Evolutionary conservation across 257 asterid species (phyloP).

Genomic region (Petrea volubilis): DNA sequence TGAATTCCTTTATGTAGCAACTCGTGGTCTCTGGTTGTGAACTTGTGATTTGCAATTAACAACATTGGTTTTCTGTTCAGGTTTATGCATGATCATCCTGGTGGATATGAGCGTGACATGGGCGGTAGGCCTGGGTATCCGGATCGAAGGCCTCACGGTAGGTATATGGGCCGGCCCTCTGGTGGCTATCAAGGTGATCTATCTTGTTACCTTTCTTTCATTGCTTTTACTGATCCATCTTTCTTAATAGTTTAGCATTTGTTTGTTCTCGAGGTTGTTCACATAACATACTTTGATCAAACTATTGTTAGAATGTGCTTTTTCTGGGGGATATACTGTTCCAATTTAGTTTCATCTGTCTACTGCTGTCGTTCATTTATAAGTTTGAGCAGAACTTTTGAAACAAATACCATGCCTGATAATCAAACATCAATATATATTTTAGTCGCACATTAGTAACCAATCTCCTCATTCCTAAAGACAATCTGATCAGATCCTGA

Average conservation of each 20-base stretch:
- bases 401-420: not conserved
- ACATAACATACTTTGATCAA: no score
- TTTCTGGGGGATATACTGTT: not conserved
- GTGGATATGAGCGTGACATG: slow-evolving; percentile 86
- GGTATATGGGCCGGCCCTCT: slow-evolving; percentile 66
- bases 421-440: not conserved
- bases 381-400: not conserved
- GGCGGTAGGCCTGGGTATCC: slow-evolving; percentile 74
- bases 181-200: slow-evolving; percentile 79
- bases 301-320: not conserved
- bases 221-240: not conserved
- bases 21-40: not conserved
- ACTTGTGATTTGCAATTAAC: not conserved
- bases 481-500: not conserved
- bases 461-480: not conserved
- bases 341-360: not conserved
- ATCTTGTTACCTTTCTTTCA: slow-evolving; percentile 27
- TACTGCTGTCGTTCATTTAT: not conserved
- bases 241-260: not conserved
- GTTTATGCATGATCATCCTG: slow-evolving; percentile 73
- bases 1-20: not conserved
- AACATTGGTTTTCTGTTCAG: slow-evolving; percentile 31
- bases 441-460: not conserved
- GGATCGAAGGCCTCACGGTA: slow-evolving; percentile 89
- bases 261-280: no score